phyloP scores from a whole-genome alignment of 495 filamentous ascomycete species.

The Penicillium samsonianum region DNA sequence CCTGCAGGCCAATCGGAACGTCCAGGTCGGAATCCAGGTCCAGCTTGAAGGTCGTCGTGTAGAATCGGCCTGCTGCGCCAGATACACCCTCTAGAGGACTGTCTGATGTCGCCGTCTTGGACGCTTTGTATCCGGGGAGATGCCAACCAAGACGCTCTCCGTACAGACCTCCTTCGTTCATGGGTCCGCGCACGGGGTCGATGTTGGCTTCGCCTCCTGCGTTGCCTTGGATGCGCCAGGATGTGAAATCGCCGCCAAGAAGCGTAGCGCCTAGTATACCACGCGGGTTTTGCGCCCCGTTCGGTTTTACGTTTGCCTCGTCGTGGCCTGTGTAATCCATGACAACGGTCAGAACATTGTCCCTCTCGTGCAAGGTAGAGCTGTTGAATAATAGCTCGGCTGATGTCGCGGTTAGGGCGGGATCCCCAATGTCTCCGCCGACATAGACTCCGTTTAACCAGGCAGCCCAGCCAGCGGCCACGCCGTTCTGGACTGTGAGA shows the following conservation, averaged over 20 bases:
- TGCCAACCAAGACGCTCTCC: slow-evolving; percentile 69
- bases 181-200: slow-evolving; percentile 63
- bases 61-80: slow-evolving; percentile 58
- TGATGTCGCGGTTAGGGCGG: slow-evolving; percentile 32
- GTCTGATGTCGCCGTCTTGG: slow-evolving; percentile 34
- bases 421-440: slow-evolving; percentile 55
- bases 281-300: slow-evolving; percentile 65
- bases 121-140: slow-evolving; percentile 56
- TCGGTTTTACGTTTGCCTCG: slow-evolving; percentile 57
- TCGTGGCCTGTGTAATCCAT: slow-evolving; percentile 73
- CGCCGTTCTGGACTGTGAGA: slow-evolving; percentile 59
- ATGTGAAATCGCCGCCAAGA: slow-evolving; percentile 47
- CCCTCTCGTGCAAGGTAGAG: slow-evolving; percentile 43
- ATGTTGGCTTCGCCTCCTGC: slow-evolving; percentile 66
- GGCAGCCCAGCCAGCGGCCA: slow-evolving; percentile 54
- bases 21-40: slow-evolving; percentile 46
- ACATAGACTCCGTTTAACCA: slow-evolving; percentile 57
- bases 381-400: slow-evolving; percentile 31
- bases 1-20: slow-evolving; percentile 40
- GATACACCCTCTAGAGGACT: slow-evolving; percentile 52
- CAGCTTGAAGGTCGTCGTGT: slow-evolving; percentile 56
- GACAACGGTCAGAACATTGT: slow-evolving; percentile 65
- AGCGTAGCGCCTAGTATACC: slow-evolving; percentile 62
- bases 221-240: slow-evolving; percentile 77
- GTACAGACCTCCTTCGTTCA: slow-evolving; percentile 72